Base-by-base conservation (phyloP, 2,329 filamentous ascomycete species). In the Xylaria sp. region DNA sequence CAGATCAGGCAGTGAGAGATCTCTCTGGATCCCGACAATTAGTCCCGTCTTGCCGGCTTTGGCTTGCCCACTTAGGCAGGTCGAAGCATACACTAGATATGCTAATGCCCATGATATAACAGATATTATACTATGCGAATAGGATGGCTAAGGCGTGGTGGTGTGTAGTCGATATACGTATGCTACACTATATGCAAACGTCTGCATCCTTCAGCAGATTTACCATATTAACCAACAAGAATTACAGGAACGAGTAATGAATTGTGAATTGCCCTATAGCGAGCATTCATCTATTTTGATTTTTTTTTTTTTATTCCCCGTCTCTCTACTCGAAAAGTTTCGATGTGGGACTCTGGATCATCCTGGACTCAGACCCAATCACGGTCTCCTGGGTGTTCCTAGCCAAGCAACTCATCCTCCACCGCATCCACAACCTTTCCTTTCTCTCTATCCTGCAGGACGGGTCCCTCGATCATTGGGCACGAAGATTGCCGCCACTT, bases 391-490 rank as follows among this genome's bases (percentile, higher is more conserved):
- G 65, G 70, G 65, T 61, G 70, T 57, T 42, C 68, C 57, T 61
- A 65, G 70, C 70, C 68, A 72, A 70, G 61, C 65, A 63, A 8
- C 57, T 48, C 23, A 47, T 62, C 62, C 66, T 77, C 76, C 75
- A 79, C 77, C 68, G 74, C 72, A 60, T 50, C 70, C 74, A 69
- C 71, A 61, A 69, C 75, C 72, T 73, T 71, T 73, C 73, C 69
- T 63, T 72, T 73, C 71, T 74, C 60, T 71, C 67, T 69, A 66
- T 66, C 70, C 61, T 74, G 74, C 75, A 76, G 73, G 57, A 67
- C 63, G 67, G 69, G 68, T 62, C 71, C 54, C 50, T 68, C 69
- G 70, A 75, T 78, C 74, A 80, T 81, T 80, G 78, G 79, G 78
- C 78, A 77, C 69, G 66, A 75, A 70, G 75, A 69, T 75, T 74